Conservation (phyloP, 305 asterid species). For the Fraxinus paxiana region DNA sequence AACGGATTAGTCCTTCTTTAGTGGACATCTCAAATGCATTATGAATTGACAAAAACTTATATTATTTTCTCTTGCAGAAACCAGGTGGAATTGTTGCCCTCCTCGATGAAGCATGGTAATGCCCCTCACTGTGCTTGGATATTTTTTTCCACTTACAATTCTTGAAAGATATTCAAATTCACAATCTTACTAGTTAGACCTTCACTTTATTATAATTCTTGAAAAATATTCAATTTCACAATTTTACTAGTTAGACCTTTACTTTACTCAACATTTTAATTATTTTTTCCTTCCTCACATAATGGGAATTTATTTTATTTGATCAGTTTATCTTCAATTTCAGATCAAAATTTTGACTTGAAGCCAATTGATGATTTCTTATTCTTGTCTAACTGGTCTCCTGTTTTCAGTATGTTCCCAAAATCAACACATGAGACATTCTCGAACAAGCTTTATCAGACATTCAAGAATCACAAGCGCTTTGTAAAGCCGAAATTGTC, state of each 20-base stretch:
- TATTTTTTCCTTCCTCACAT: neutral
- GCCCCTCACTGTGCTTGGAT: constrained; percentile 18
- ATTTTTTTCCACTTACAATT: constrained; percentile 1
- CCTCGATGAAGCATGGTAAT: constrained; percentile 97
- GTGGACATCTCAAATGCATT: neutral
- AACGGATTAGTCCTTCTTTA: neutral
- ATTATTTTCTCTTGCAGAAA: constrained; percentile 60
- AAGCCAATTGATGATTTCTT: constrained; percentile 21
- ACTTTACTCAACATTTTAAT: neutral
- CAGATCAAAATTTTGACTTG: constrained; percentile 9
- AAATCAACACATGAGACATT: constrained; percentile 96
- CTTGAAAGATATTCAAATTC: constrained; percentile 7
- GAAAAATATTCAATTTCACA: constrained; percentile 8
- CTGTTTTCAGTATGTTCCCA: constrained; percentile 83
- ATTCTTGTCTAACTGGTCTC: constrained; percentile 27
- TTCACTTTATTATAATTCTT: constrained; percentile 3
- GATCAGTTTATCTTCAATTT: constrained; percentile 6
- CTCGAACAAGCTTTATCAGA: constrained; percentile 91
- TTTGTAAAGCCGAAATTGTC: constrained; percentile 93
- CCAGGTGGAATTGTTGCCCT: constrained; percentile 95
- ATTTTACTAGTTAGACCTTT: constrained; percentile 15
- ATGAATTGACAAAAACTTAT: constrained; percentile 15
- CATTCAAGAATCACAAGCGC: constrained; percentile 86
- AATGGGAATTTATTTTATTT: neutral
- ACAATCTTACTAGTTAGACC: constrained; percentile 6